Conservation (phyloP, 495 filamentous ascomycete genomes). For the Pyrenula massariospora region DNA sequence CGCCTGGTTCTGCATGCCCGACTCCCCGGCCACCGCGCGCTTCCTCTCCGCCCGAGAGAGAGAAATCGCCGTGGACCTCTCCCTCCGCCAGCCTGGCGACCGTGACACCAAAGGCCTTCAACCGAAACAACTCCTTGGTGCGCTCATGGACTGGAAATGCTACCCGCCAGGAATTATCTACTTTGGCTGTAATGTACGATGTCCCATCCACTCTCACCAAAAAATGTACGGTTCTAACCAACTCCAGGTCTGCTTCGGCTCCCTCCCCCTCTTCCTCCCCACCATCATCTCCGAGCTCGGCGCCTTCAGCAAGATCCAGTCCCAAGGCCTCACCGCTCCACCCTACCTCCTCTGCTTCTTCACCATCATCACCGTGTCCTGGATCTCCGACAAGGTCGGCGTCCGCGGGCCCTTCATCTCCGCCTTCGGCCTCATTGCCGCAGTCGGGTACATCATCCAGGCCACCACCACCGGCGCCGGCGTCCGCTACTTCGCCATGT, state of each 20-base stretch:
- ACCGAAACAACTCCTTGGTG: slow-evolving; percentile 6
- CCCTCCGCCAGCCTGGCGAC: slow-evolving; percentile 13
- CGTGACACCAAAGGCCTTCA: slow-evolving; percentile 10
- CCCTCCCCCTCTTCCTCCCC: slow-evolving; percentile 19
- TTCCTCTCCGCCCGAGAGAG: slow-evolving; percentile 18
- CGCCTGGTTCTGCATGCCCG: slow-evolving; percentile 10
- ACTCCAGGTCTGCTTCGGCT: slow-evolving; percentile 20
- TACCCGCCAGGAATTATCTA: not conserved
- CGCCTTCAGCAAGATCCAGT: slow-evolving; percentile 14
- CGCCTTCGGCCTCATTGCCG: slow-evolving; percentile 10
- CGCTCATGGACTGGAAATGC: slow-evolving; percentile 14
- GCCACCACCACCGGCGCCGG: slow-evolving; percentile 10
- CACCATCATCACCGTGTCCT: slow-evolving; percentile 7
- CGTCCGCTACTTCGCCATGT: slow-evolving; percentile 15
- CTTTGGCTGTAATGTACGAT: not conserved
- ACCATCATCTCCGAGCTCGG: slow-evolving; percentile 21
- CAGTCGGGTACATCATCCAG: slow-evolving; percentile 17
- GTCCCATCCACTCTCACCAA: not conserved
- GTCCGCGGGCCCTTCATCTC: slow-evolving; percentile 16
- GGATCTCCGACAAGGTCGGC: slow-evolving; percentile 12
- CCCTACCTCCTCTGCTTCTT: slow-evolving; percentile 20
- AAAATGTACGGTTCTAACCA: no score
- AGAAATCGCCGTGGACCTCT: slow-evolving; percentile 8
- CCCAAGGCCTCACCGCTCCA: slow-evolving; percentile 19
- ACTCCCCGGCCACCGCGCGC: slow-evolving; percentile 7